Percentiles rank a stretch among this genome's conserved stretches.
Evolutionary conservation across 1,284 basidiomycete genomes (phyloP).

Genomic region (Neonothopanus nambi): DNA sequence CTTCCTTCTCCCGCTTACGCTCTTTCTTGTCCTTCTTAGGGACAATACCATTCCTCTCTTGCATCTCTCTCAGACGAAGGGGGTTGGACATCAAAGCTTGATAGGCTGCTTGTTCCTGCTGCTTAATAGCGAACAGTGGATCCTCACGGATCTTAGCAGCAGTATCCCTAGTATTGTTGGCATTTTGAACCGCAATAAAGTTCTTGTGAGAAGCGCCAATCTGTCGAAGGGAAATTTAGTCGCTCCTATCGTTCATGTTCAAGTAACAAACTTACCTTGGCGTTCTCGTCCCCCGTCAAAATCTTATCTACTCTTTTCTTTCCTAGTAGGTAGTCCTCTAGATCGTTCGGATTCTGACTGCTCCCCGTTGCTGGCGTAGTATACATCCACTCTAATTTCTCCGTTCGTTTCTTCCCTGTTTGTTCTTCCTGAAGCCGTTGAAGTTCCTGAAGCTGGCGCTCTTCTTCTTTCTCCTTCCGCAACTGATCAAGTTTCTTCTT

Average conservation of each 20-base stretch:
- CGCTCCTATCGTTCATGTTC: conserved; percentile 1
- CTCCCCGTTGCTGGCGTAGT: conserved; percentile 87
- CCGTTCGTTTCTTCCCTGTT: conserved; percentile 91
- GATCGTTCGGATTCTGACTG: conserved; percentile 82
- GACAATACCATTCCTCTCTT: conserved; percentile 73
- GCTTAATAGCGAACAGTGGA: conserved; percentile 94
- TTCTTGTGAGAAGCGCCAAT: conserved; percentile 84
- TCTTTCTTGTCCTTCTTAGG: conserved; percentile 77
- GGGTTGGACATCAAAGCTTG: conserved; percentile 91
- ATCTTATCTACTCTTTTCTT: conserved; percentile 99
- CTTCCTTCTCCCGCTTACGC: conserved; percentile 61
- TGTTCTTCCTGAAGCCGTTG: conserved; percentile 92
- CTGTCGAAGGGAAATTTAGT: conserved; percentile 38
- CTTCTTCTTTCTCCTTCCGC: conserved; percentile 96
- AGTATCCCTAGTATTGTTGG: conserved; percentile 87
- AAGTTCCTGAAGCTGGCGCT: conserved; percentile 93
- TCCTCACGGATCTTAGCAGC: conserved; percentile 96
- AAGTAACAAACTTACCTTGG: conserved; percentile 57
- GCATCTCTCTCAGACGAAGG: conserved; percentile 81
- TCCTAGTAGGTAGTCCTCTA: conserved; percentile 97
- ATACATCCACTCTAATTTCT: conserved; percentile 99
- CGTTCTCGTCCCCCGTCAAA: conserved; percentile 86
- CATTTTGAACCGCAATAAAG: conserved; percentile 92
- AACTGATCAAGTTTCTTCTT: conserved; percentile 98
- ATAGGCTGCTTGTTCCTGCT: conserved; percentile 94